Evolutionary conservation across 2,329 filamentous ascomycete species (phyloP), one percentile per base, ranked within the genome.

Genomic region (Aspergillus novoparasiticus): DNA sequence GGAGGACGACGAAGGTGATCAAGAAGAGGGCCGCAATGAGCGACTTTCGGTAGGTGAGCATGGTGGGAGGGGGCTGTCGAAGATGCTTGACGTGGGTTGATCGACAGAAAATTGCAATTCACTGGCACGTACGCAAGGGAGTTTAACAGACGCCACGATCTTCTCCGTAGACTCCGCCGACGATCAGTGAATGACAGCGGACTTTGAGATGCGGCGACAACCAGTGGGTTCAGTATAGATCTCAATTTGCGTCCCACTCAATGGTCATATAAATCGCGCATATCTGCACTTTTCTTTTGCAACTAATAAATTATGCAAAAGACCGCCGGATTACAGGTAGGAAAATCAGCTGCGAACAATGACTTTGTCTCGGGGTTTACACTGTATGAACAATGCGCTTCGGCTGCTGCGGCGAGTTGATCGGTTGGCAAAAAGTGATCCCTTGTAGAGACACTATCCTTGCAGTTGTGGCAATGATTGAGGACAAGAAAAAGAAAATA

Each of bases 1-100:
- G 83, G 66, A 94, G 80, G 80, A 89, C 88, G 79, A 94, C 83
- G 72, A 91, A 82, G 32, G 87, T 85, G 70, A 94, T 78, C 67
- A 94, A 79, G 74, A 89, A 85, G 70, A 86, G 85, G 55, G 92
- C 91, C 60, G 89, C 85, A 70, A 92, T 81, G 66, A 96, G 78
- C 73, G 91, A 90, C 79, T 91, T 90, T 73, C 89, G 87, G 75
- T 91, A 92, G 73, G 90, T 91, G 76, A 94, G 85, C 92, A 96
- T 96, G 61, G 62, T 71, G 43, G 66, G 50, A 53, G 39, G 58
- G 56, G 58, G 56, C 53, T 1, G 32, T 12, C 34, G 30, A 41
- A 21, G 53, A 41, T 45, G 28, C n/a, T 32, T 39, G 36, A 28
- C 6, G 60, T 58, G 58, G 21, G 46, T 59, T 45, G 64, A 60